Conservation (phyloP, 371 early-diverging fungal species). For the Blakeslea trispora region DNA sequence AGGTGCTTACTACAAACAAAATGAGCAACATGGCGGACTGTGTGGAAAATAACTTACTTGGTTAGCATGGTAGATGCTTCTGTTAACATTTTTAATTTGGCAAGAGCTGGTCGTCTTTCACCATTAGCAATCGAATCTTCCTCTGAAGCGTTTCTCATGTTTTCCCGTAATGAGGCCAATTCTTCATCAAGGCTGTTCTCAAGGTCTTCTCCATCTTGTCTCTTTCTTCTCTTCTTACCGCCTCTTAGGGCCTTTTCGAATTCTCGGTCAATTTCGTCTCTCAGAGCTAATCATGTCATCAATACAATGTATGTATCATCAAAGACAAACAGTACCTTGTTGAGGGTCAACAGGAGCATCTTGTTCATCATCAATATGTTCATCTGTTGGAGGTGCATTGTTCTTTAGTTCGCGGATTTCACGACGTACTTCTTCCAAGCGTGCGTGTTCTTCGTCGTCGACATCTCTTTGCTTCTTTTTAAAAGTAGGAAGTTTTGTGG, state of each 20-base stretch:
- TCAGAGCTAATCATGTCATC: conserved; percentile 29
- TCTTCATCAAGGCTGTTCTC: conserved; percentile 65
- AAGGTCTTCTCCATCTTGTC: conserved; percentile 68
- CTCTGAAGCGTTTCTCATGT: conserved; percentile 83
- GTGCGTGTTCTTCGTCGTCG: conserved; percentile 37
- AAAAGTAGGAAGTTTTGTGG: conserved; percentile 44
- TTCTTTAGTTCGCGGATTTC: conserved; percentile 37
- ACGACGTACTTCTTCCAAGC: conserved; percentile 36
- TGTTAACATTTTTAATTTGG: conserved; percentile 83
- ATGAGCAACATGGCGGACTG: not conserved
- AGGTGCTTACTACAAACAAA: conserved; percentile 49
- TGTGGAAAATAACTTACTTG: conserved; percentile 58
- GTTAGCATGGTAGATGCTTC: conserved; percentile 67
- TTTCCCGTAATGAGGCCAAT: conserved; percentile 64
- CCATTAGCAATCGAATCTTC: conserved; percentile 78
- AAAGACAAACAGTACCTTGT: too few relatives aligned
- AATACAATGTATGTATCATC: too few relatives aligned
- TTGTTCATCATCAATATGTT: conserved; percentile 28
- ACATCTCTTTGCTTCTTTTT: conserved; percentile 37
- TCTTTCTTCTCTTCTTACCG: conserved; percentile 66
- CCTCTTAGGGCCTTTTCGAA: conserved; percentile 63
- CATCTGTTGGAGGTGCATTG: conserved; percentile 5
- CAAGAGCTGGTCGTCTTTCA: conserved; percentile 74
- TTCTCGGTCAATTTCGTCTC: conserved; percentile 61
- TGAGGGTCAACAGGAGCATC: conserved; percentile 34